Evolutionary conservation across 768 basidiomycete species (phyloP).

Genomic region (Calocybe cyanea): DNA sequence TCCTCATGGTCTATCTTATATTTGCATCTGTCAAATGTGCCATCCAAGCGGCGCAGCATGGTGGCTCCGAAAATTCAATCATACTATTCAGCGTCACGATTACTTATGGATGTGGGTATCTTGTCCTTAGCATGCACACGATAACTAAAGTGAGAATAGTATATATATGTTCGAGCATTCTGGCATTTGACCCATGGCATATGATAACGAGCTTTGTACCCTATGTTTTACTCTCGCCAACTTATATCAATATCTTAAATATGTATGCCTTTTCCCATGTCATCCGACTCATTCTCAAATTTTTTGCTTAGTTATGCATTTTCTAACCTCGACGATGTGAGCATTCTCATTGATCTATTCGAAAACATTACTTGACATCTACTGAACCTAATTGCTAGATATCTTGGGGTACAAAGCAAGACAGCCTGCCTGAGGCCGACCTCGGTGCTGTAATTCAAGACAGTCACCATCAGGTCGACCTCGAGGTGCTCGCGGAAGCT

Average conservation of each 20-base stretch:
- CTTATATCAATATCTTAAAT: slow-evolving; percentile 72
- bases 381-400: slow-evolving; percentile 41
- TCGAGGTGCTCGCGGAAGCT: slow-evolving; percentile 78
- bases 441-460: slow-evolving; percentile 83
- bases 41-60: slow-evolving; percentile 63
- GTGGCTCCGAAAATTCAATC: slow-evolving; percentile 60
- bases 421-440: slow-evolving; percentile 66
- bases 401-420: slow-evolving; percentile 97
- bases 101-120: slow-evolving; percentile 69
- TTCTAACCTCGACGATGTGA: slow-evolving; percentile 80
- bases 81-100: slow-evolving; percentile 86
- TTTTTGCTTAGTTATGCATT: slow-evolving; percentile 64
- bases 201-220: slow-evolving; percentile 88
- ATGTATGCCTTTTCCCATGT: slow-evolving; percentile 47
- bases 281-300: slow-evolving; percentile 1
- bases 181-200: slow-evolving; percentile 96
- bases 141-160: slow-evolving; percentile 35
- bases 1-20: slow-evolving; percentile 82
- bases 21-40: slow-evolving; percentile 80
- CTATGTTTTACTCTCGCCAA: slow-evolving; percentile 83
- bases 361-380: neutral
- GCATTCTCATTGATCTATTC: slow-evolving; percentile 24
- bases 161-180: slow-evolving; percentile 70
- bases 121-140: neutral
- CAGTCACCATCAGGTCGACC: slow-evolving; percentile 77